Evolutionary conservation across 768 basidiomycete species (phyloP).

Genomic region (Phanerochaete sordida): DNA sequence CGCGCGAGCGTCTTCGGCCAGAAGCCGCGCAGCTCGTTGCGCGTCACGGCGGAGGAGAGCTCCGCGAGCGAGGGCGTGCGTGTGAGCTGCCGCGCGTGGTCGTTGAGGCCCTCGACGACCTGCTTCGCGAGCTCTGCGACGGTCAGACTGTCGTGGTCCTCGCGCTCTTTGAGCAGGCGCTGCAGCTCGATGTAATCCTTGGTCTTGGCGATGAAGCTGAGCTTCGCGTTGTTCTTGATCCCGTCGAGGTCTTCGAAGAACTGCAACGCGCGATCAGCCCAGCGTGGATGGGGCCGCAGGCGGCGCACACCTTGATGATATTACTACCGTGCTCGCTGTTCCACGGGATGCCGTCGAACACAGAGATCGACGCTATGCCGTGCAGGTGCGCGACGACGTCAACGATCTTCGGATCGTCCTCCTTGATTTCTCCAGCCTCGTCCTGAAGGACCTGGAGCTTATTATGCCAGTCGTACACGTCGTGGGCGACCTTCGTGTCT

Average conservation of each 20-base stretch:
- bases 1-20: not conserved
- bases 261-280: not conserved
- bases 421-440: not conserved
- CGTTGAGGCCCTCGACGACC: not conserved
- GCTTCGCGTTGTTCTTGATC: not conserved
- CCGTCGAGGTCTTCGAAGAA: not conserved
- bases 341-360: not conserved
- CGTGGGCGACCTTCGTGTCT: not conserved
- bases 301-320: not conserved
- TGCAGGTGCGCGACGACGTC: not conserved
- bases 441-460: not conserved
- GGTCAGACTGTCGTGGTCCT: not conserved
- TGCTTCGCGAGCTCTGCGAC: not conserved
- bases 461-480: not conserved
- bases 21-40: not conserved
- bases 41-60: not conserved
- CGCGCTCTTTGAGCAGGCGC: no score
- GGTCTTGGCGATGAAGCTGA: not conserved
- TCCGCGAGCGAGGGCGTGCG: not conserved
- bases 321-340: not conserved
- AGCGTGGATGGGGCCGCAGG: not conserved
- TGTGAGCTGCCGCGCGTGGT: not conserved
- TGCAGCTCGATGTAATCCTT: no score
- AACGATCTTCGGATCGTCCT: not conserved
- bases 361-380: not conserved